These are phyloP conservation scores for Colletotrichum sp. DNA, from an alignment of 2,329 filamentous ascomycete genomes.

Conservation along the genomic window DNA sequence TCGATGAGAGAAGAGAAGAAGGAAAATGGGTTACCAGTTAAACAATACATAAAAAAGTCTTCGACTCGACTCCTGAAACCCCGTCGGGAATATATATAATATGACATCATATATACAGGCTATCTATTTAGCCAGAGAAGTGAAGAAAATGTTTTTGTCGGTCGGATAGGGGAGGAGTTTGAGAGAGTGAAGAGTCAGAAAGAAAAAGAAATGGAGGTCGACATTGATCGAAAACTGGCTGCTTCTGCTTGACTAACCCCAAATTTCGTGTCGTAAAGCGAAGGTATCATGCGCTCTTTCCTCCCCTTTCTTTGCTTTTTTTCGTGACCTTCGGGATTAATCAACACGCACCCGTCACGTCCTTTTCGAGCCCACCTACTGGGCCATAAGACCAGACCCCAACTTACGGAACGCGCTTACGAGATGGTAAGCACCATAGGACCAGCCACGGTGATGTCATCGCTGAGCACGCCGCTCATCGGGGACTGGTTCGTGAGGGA, in stretches of 20 bases:
- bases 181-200: slow-evolving; percentile 16
- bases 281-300: slow-evolving; percentile 6
- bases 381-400: background rate
- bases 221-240: slow-evolving; percentile 20
- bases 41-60: slow-evolving; percentile 20
- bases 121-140: slow-evolving; percentile 25
- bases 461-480: slow-evolving; percentile 56
- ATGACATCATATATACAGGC: slow-evolving; percentile 30
- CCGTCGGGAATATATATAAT: slow-evolving; percentile 28
- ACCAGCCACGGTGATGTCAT: slow-evolving; percentile 70
- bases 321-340: slow-evolving; percentile 16
- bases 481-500: slow-evolving; percentile 64
- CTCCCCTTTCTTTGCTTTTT: background rate
- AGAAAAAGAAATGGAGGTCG: slow-evolving; percentile 14
- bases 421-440: slow-evolving; percentile 63
- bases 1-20: background rate
- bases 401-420: slow-evolving; percentile 31
- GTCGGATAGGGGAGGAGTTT: slow-evolving; percentile 9
- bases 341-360: slow-evolving; percentile 10
- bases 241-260: slow-evolving; percentile 16
- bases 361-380: background rate
- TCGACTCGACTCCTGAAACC: slow-evolving; percentile 20
- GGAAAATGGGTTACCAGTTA: slow-evolving; percentile 14
- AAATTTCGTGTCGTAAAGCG: slow-evolving; percentile 6
- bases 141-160: slow-evolving; percentile 7